Percentiles rank a stretch among this genome's conserved stretches.
These are phyloP conservation scores for Dendrobium catenatum DNA, from an alignment of 106 monocot genomes.

Conservation along the genomic window DNA sequence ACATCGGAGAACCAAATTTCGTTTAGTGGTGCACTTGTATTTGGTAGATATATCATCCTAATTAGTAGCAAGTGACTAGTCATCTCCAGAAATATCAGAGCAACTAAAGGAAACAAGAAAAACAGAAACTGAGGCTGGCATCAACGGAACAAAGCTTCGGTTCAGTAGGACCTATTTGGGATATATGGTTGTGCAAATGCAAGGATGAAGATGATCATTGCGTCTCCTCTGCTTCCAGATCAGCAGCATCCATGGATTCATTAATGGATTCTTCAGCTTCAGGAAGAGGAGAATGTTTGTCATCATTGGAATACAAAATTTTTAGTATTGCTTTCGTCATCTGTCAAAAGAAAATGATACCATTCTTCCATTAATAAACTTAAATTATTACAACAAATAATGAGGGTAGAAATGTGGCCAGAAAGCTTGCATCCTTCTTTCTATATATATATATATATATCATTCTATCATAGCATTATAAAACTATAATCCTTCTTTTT, in stretches of 20 bases:
- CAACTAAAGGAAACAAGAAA: background rate
- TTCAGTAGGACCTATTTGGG: too few species aligned
- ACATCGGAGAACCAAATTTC: too few species aligned
- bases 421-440: too few species aligned
- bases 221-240: background rate
- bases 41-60: background rate
- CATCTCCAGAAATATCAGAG: background rate
- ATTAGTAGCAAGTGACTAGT: background rate
- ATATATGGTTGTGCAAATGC: too few species aligned
- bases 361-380: too few species aligned
- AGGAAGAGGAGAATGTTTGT: background rate
- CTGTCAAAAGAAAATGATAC: background rate
- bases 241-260: background rate
- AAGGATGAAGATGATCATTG: background rate
- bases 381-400: too few species aligned
- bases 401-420: too few species aligned
- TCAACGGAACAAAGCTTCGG: too few species aligned
- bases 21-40: too few species aligned
- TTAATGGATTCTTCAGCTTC: slow-evolving; percentile 2
- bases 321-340: slow-evolving; percentile 8
- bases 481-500: too few species aligned
- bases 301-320: slow-evolving; percentile 9
- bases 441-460: too few species aligned
- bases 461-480: too few species aligned
- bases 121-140: background rate